Evolutionary conservation across 2,329 filamentous ascomycete species (phyloP).

Genomic region (Fusarium graminum): DNA sequence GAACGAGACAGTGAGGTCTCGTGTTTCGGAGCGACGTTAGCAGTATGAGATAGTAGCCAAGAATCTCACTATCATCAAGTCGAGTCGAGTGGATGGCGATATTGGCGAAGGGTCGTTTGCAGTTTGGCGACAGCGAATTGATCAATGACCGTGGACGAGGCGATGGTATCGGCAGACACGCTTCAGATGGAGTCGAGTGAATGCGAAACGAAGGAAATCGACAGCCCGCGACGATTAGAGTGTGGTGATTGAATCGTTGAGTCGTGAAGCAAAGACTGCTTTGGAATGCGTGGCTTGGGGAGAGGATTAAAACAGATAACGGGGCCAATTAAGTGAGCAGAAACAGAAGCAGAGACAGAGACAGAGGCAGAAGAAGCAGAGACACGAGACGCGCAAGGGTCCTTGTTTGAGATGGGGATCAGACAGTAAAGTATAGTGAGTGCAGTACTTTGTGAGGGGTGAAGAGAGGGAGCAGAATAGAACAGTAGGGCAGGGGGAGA

Average conservation of each 20-base stretch:
- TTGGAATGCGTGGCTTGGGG: conserved; percentile 27
- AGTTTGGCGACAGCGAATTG: conserved; percentile 23
- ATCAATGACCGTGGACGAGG: conserved; percentile 32
- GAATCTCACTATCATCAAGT: conserved; percentile 30
- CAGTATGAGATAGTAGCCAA: conserved; percentile 28
- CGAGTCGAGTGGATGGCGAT: conserved; percentile 20
- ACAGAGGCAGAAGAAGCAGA: conserved; percentile 9
- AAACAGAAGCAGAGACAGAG: conserved; percentile 13
- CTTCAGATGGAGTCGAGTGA: conserved; percentile 23
- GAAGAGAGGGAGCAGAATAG: conserved; percentile 12
- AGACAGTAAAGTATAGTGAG: conserved; percentile 11
- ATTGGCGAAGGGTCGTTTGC: conserved; percentile 13
- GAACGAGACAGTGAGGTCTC: conserved; percentile 1
- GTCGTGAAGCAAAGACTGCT: conserved; percentile 29
- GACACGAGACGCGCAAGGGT: conserved; percentile 30
- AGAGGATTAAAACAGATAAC: conserved; percentile 35
- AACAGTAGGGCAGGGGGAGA: conserved; percentile 13
- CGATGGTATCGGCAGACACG: conserved; percentile 27
- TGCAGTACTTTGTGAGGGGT: conserved; percentile 26
- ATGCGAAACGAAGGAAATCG: conserved; percentile 44
- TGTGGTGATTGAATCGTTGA: conserved; percentile 34
- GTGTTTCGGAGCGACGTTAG: conserved; percentile 24
- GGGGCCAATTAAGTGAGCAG: conserved; percentile 35
- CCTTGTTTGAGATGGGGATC: conserved; percentile 31
- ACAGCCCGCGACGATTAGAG: conserved; percentile 49